Percentiles rank a stretch among this genome's conserved stretches.
Conservation (phyloP, 1,284 basidiomycete genomes). For the Mycena citricolor region DNA sequence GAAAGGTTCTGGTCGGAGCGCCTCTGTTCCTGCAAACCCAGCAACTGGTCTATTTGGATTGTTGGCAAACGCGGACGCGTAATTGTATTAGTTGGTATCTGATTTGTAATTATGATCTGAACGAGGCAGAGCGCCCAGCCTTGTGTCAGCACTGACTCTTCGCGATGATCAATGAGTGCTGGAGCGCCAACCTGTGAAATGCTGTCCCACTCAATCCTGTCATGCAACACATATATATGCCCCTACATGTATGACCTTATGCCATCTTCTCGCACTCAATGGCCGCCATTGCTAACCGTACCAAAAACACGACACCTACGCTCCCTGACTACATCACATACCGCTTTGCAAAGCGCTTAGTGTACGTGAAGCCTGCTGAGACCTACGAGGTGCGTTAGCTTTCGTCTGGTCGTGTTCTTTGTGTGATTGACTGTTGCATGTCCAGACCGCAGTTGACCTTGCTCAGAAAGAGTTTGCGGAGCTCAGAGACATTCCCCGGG, state of each 20-base stretch:
- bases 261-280: slow-evolving; percentile 5
- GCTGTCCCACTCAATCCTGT: too few relatives aligned
- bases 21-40: too few relatives aligned
- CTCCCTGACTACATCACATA: slow-evolving; percentile 52
- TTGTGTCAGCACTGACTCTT: too few relatives aligned
- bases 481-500: slow-evolving; percentile 39
- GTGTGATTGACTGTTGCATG: not conserved
- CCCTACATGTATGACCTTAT: not conserved
- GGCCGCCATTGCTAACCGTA: slow-evolving; percentile 21
- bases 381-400: slow-evolving; percentile 43
- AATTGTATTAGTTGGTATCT: too few relatives aligned
- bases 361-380: slow-evolving; percentile 52
- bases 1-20: too few relatives aligned
- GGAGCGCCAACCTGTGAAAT: too few relatives aligned
- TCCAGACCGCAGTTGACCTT: slow-evolving; percentile 53
- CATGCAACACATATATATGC: not conserved
- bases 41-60: slow-evolving; percentile 30
- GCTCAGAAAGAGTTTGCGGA: slow-evolving; percentile 50
- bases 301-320: slow-evolving; percentile 19
- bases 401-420: not conserved
- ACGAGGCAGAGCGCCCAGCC: too few relatives aligned
- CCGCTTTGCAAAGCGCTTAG: slow-evolving; percentile 41
- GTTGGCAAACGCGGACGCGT: slow-evolving; percentile 33
- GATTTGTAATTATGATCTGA: too few relatives aligned
- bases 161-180: too few relatives aligned